Percentiles rank a stretch among this genome's conserved stretches.
Conservation (phyloP, 2,329 filamentous ascomycete species). For the Ophiosphaerella narmari region DNA sequence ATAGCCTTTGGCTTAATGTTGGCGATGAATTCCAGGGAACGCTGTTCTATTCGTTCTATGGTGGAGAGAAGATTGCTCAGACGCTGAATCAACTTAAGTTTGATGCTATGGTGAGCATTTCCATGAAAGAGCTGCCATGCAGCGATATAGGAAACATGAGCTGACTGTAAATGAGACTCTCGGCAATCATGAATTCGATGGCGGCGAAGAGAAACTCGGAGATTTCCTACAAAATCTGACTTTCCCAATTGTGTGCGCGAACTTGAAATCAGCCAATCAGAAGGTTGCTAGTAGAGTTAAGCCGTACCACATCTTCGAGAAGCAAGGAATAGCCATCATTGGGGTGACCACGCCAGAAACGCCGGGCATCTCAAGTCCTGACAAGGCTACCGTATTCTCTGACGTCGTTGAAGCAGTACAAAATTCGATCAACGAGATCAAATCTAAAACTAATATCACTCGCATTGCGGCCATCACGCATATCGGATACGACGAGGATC, state of each 20-base stretch:
- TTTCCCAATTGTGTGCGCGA: conserved; percentile 67
- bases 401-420: conserved; percentile 64
- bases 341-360: conserved; percentile 67
- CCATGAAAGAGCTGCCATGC: conserved; percentile 64
- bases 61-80: conserved; percentile 70
- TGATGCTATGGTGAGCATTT: conserved; percentile 58
- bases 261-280: conserved; percentile 64
- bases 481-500: conserved; percentile 68
- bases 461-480: conserved; percentile 70
- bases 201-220: conserved; percentile 65
- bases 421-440: conserved; percentile 65
- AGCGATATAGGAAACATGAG: neutral
- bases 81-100: conserved; percentile 69
- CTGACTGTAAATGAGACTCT: neutral
- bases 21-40: conserved; percentile 75
- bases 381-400: conserved; percentile 61
- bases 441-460: conserved; percentile 64
- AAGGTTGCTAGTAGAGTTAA: conserved; percentile 67
- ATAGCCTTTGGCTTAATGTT: conserved; percentile 66
- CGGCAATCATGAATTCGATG: conserved; percentile 61
- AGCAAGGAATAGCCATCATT: conserved; percentile 66
- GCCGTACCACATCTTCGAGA: conserved; percentile 66
- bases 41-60: conserved; percentile 69
- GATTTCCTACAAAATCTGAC: conserved; percentile 66
- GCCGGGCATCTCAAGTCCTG: conserved; percentile 62